These are phyloP conservation scores for Pythium aphanidermatum DNA, from an alignment of 352 stramenopile genomes.

Conservation along the genomic window DNA sequence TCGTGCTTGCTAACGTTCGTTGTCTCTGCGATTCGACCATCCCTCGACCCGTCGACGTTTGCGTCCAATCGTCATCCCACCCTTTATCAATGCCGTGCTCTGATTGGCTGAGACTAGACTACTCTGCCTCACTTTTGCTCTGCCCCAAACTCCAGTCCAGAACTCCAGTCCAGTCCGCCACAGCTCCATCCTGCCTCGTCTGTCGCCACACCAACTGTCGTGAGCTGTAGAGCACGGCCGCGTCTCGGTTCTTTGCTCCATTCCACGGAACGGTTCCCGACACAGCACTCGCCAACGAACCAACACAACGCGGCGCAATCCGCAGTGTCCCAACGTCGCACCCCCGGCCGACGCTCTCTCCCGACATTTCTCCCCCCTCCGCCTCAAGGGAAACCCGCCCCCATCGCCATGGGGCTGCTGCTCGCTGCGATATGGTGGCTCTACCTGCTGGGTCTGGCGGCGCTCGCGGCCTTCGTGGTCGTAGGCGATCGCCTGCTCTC, in stretches of 20 bases:
- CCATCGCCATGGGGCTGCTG: conserved; percentile 24
- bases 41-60: not conserved
- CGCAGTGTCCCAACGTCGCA: not conserved
- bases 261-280: too few relatives aligned
- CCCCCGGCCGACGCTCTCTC: not conserved
- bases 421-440: conserved; percentile 28
- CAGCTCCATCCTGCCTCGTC: not conserved
- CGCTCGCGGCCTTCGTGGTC: conserved; percentile 25
- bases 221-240: too few relatives aligned
- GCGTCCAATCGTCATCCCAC: conserved; percentile 5
- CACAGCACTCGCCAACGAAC: not conserved
- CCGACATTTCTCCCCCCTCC: not conserved
- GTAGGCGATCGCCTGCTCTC: conserved; percentile 60
- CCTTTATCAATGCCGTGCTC: not conserved
- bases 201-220: too few relatives aligned
- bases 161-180: conserved; percentile 15
- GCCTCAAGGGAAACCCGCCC: not conserved
- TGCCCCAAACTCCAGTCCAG: conserved; percentile 11
- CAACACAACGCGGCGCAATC: conserved; percentile 2
- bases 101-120: conserved; percentile 15
- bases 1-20: not conserved
- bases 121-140: too few relatives aligned
- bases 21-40: conserved; percentile 1
- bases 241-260: too few relatives aligned
- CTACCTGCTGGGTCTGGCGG: conserved; percentile 10